These are phyloP conservation scores for Aureobasidium sp. DNA, from an alignment of 2,329 filamentous ascomycete genomes.

Conservation along the genomic window DNA sequence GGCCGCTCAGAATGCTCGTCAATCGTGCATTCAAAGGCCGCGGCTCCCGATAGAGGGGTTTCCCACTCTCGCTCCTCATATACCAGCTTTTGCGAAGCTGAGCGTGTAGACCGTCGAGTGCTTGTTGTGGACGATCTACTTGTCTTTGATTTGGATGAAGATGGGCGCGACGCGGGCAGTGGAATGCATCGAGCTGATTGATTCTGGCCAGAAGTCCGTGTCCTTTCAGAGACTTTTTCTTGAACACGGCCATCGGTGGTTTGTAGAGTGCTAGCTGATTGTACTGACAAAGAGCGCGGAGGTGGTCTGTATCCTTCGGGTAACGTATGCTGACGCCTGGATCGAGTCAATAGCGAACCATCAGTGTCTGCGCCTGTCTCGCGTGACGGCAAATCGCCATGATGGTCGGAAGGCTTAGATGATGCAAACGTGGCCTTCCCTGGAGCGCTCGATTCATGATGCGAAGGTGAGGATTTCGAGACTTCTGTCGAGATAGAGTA, in stretches of 20 bases:
- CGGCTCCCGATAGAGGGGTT: neutral
- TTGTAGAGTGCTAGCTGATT: neutral
- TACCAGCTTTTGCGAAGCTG: neutral
- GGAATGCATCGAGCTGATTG: neutral
- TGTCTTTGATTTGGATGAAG: neutral
- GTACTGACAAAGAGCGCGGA: neutral
- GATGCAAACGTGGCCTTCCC: neutral
- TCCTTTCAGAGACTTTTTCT: neutral
- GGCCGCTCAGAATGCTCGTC: neutral
- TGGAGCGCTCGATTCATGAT: neutral
- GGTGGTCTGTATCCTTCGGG: neutral
- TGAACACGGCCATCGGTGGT: neutral
- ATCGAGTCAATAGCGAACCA: too few species aligned
- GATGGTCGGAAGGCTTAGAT: neutral
- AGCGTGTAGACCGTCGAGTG: neutral
- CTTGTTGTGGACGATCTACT: neutral
- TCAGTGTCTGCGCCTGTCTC: neutral
- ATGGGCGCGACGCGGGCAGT: neutral
- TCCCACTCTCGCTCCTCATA: neutral
- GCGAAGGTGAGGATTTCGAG: neutral
- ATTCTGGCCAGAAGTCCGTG: too few species aligned
- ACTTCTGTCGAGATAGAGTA: neutral
- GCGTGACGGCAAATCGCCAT: neutral
- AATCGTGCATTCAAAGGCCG: neutral
- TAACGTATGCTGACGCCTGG: neutral